phyloP scores from a whole-genome alignment of 2,329 filamentous ascomycete genomes.

The Cryphonectria radicalis region DNA sequence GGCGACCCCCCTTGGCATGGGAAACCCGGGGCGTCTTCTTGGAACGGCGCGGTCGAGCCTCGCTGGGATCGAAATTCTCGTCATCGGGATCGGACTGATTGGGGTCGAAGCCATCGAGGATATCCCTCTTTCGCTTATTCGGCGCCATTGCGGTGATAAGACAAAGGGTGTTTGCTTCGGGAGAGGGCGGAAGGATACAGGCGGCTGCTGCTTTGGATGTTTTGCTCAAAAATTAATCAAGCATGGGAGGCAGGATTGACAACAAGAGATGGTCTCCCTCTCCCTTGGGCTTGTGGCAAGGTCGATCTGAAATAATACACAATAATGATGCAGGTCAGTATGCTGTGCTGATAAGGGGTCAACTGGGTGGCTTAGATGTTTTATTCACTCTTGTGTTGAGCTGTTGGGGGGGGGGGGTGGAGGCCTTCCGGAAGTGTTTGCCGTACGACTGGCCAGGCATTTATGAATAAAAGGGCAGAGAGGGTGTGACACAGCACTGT shows the following conservation, averaged over 20 bases:
- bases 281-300: neutral
- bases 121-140: constrained; percentile 61
- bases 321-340: no score
- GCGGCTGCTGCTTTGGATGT: neutral
- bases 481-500: no score
- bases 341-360: neutral
- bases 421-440: neutral
- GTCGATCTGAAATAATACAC: neutral
- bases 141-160: constrained; percentile 41
- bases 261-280: neutral
- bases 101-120: constrained; percentile 64
- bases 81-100: constrained; percentile 70
- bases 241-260: neutral
- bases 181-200: neutral
- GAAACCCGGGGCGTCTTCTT: constrained; percentile 42
- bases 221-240: neutral
- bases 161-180: neutral
- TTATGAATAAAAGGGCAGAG: neutral
- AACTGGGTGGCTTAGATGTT: neutral
- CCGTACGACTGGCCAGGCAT: neutral
- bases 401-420: neutral
- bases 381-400: neutral
- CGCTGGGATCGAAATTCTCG: constrained; percentile 65
- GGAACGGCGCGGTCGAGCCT: constrained; percentile 47
- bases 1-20: constrained; percentile 39